These are phyloP conservation scores for Aegilops tauschii DNA, from an alignment of 176 grass and related monocot species.

Conservation along the genomic window DNA sequence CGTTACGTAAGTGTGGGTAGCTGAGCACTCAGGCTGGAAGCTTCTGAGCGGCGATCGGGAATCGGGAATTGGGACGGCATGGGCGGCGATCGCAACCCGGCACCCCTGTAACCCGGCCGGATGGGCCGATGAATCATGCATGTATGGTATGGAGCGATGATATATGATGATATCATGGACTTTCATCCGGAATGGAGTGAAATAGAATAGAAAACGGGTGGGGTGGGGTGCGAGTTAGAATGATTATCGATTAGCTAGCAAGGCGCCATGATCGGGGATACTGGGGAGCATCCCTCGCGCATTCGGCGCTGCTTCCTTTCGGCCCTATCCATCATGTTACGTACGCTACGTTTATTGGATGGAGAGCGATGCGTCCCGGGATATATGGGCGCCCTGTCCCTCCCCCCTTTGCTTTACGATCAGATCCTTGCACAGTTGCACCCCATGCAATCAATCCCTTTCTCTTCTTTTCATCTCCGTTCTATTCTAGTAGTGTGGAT, in stretches of 20 bases:
- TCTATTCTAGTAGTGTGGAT: neutral
- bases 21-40: neutral
- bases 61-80: neutral
- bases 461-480: neutral
- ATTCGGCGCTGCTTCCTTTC: conserved; percentile 33
- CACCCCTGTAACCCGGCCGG: too few relatives aligned
- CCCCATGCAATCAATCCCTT: neutral
- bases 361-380: conserved; percentile 14
- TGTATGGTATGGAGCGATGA: neutral
- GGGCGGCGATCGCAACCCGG: neutral
- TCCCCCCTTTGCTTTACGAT: conserved; percentile 7
- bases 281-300: conserved; percentile 26
- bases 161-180: neutral
- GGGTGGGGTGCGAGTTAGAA: neutral
- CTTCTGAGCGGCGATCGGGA: neutral
- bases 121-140: too few relatives aligned
- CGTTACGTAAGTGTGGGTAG: neutral
- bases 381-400: conserved; percentile 24
- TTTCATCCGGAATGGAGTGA: neutral
- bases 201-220: conserved; percentile 18
- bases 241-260: conserved; percentile 5
- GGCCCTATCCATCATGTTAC: conserved; percentile 11
- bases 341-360: neutral
- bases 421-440: neutral
- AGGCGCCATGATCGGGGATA: conserved; percentile 21